A percentile compares a stretch with the other conserved stretches of the same genome.
phyloP scores from a whole-genome alignment of 805 yeast genomes.

The Nakazawaea peltata region DNA sequence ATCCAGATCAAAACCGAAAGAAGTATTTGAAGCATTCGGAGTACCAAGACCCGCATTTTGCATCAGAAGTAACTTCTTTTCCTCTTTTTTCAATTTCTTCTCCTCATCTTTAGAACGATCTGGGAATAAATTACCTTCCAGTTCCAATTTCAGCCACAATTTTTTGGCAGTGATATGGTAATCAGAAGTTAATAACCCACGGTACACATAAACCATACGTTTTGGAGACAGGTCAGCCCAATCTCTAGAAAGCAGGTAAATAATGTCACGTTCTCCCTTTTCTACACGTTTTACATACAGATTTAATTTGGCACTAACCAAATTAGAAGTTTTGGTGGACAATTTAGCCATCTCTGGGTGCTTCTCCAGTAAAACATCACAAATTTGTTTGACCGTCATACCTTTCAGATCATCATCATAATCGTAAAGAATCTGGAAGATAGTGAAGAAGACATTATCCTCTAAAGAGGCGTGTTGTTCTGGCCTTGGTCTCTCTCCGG shows the following conservation, averaged over 20 bases:
- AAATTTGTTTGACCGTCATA: constrained; percentile 85
- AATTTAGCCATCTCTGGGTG: constrained; percentile 82
- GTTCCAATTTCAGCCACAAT: constrained; percentile 37
- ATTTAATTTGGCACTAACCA: constrained; percentile 75
- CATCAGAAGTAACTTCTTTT: constrained; percentile 9
- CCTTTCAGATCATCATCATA: constrained; percentile 64
- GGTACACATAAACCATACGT: constrained; percentile 81
- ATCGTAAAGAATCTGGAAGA: constrained; percentile 63
- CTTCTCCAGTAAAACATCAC: constrained; percentile 63
- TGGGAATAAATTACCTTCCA: constrained; percentile 27
- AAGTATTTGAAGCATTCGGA: constrained; percentile 10
- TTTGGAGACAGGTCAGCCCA: constrained; percentile 91
- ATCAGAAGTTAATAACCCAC: constrained; percentile 71
- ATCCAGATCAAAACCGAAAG: no score
- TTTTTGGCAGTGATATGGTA: constrained; percentile 64
- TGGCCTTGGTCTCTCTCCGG: constrained; percentile 70
- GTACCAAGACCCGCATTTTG: constrained; percentile 5
- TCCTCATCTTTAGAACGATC: constrained; percentile 11
- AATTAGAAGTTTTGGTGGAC: constrained; percentile 72
- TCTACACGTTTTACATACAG: constrained; percentile 83
- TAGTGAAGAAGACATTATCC: constrained; percentile 69
- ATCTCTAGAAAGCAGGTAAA: constrained; percentile 73
- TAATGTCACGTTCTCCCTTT: constrained; percentile 67
- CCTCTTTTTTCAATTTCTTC: constrained; percentile 9
- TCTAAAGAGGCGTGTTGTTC: constrained; percentile 60